Base-by-base conservation (phyloP, 169 alveolate genomes). In the Plasmodium gonderi region DNA sequence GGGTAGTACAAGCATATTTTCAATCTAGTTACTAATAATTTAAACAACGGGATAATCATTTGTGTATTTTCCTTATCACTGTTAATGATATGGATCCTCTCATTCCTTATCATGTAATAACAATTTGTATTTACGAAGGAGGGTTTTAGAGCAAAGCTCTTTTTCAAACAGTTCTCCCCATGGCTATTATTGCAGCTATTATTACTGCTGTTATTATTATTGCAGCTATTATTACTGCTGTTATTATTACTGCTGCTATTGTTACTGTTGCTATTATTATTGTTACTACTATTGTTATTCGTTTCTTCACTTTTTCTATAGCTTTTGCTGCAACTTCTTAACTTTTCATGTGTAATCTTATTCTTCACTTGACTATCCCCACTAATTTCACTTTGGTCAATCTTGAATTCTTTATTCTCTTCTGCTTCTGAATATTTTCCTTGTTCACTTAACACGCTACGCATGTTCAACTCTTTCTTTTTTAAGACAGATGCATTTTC, bases 1-100 rank as follows among this genome's bases (percentile, higher is more conserved):
- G 94, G 94, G 42, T 90, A 77, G 33, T 90, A 90, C 60, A 90
- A 77, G 42, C 94, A 90, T 29, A 90, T 78, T 44, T 90, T 90
- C 72, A 90, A 90, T 64, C 94, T 26, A 26, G 85, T 79, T 36
- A 79, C 80, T 72, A 90, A 90, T 51, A 90, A 90, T 90, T 90
- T 90, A 78, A 72, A 90, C 47, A 90, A 17, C 1, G 94, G 90
- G 17, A 78, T 79, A 38, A 90, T 77, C 51, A 90, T 77, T 23
- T 90, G 79, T 14, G 81, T 33, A 49, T 69, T 45, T 65, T 79
- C 90, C 72, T 90, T 76, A 77, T 76, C 80, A 17, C 36, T 79
- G 26, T 90, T 90, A 44, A 78, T 45, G 14, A 79, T 90, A 42
- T 90, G 49, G 38, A 51, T 29, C 6, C 60, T 68, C 38, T 68